Conservation (phyloP, 768 basidiomycete genomes). For the Asterophora lycoperdoides region DNA sequence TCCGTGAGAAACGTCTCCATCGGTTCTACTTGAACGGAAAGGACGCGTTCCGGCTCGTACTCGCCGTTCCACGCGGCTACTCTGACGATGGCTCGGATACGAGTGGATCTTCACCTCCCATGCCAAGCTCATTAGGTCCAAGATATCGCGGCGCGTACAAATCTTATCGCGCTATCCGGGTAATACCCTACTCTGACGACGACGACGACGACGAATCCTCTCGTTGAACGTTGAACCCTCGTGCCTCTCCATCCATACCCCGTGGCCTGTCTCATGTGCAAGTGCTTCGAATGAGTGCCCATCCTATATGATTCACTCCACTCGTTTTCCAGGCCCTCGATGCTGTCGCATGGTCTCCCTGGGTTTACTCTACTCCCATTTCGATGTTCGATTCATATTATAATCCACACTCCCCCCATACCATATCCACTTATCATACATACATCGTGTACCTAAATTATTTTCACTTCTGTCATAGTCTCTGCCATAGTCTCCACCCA, state of each 20-base stretch:
- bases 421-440: background rate
- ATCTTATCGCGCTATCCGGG: slow-evolving; percentile 40
- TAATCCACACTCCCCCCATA: background rate
- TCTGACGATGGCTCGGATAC: slow-evolving; percentile 32
- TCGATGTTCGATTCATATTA: background rate
- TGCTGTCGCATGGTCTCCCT: background rate
- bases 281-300: too few species aligned
- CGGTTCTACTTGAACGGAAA: slow-evolving; percentile 98
- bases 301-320: too few species aligned
- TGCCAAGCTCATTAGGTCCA: slow-evolving; percentile 14
- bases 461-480: background rate
- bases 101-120: slow-evolving; percentile 23
- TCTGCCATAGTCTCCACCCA: slow-evolving; percentile 1
- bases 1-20: slow-evolving; percentile 90
- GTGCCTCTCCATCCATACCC: background rate
- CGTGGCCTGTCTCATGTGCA: too few species aligned
- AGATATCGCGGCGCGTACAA: slow-evolving; percentile 15
- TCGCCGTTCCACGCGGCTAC: slow-evolving; percentile 45
- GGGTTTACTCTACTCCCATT: background rate
- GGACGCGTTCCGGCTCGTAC: slow-evolving; percentile 85
- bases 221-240: slow-evolving; percentile 29
- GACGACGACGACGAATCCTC: slow-evolving; percentile 36
- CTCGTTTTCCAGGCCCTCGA: too few species aligned
- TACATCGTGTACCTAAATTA: background rate
- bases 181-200: slow-evolving; percentile 43